Conservation (phyloP, 345 rosid species). For the Populus pruinosa region DNA sequence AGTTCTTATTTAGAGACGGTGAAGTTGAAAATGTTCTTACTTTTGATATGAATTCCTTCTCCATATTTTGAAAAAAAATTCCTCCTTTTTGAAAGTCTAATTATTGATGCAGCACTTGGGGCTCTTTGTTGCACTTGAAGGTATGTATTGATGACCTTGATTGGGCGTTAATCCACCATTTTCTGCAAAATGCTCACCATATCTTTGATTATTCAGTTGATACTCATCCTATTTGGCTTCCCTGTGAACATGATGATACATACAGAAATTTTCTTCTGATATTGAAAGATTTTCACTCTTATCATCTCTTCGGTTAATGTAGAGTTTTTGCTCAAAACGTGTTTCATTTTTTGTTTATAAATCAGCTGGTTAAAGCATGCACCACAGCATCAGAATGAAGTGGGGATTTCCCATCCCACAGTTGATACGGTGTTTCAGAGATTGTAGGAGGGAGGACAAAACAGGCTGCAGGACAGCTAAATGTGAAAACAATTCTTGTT, state of each 20-base stretch:
- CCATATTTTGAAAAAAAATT: too few relatives aligned
- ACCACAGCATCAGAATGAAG: not conserved
- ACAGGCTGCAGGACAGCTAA: conserved; percentile 1
- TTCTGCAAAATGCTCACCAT: not conserved
- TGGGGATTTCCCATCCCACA: conserved; percentile 9
- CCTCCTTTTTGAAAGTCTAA: not conserved
- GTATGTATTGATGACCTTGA: too few relatives aligned
- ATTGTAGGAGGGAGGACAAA: not conserved
- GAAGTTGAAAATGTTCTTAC: not conserved
- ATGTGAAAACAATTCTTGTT: conserved; percentile 20
- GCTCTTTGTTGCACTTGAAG: not conserved
- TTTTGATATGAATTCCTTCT: not conserved
- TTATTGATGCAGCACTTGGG: not conserved
- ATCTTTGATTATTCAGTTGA: too few relatives aligned
- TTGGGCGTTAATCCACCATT: too few relatives aligned
- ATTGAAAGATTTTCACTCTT: too few relatives aligned
- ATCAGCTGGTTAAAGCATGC: conserved; percentile 38
- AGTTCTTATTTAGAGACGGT: not conserved
- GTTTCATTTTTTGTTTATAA: not conserved
- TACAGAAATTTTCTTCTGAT: too few relatives aligned
- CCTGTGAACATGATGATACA: too few relatives aligned
- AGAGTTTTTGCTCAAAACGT: not conserved
- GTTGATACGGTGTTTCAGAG: not conserved
- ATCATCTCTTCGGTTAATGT: not conserved
- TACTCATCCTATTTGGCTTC: too few relatives aligned